Evolutionary conservation across 768 basidiomycete genomes (phyloP), one percentile per base, ranked within the genome.

Genomic region (Neoboletus magnificus): DNA sequence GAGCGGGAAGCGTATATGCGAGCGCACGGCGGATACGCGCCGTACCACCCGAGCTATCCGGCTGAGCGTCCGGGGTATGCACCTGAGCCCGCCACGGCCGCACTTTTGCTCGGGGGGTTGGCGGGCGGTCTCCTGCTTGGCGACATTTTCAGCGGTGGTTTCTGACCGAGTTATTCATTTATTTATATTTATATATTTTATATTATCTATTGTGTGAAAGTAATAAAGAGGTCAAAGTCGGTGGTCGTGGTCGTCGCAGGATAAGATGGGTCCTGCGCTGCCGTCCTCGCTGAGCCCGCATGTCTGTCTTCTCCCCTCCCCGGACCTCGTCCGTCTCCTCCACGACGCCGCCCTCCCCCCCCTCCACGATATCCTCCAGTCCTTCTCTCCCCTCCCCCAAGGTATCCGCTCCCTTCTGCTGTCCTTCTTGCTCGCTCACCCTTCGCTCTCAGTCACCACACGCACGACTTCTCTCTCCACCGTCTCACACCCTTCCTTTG

Each of bases 201-300:
- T 37, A 1, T 39, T 39, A n/a, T 40, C 2, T 36, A 48, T 45
- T 45, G 54, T 61, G 58, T 5, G 58, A 57, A 54, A 43, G 35
- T 30, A 49, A 36, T 15, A 13, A 4, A 29, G 27, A 6, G 23
- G 45, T 12, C 30, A 32, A 30, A 20, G n/a, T 15, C n/a, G 22
- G 25, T 9, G 8, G 15, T 18, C 2, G 5, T 50, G n/a, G 25
- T 52, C 33, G 20, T 27, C 10, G 23, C 13, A 20, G 15, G 23
- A 48, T 5, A 66, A 62, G 57, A 83, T 82, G 79, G 70, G 81
- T 46, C 79, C 78, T 22, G 70, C 74, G 40, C 65, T 93, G 39
- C 90, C 91, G 4, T 75, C 78, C 48, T 93, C 91, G 39, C 74
- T 93, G 62, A 87, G 88, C 66, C 91, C 91, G 7, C 91, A 93